Conservation (phyloP, 192 early-diverging fungal species). For the Borealophlyctis nickersoniae region DNA sequence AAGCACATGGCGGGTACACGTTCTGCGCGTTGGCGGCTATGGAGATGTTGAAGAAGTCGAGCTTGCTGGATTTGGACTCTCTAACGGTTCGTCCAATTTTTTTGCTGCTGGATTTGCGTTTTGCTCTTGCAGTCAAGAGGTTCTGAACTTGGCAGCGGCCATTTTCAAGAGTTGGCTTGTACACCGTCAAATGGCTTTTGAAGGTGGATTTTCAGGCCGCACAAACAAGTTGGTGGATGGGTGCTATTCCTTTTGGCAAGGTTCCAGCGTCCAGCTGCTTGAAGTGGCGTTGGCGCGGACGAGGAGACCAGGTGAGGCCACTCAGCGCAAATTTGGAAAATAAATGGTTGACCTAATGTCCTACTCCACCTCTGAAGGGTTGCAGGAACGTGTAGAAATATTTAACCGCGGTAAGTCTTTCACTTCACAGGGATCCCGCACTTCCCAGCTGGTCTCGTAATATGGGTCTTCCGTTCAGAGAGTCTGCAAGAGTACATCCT, state of each 20-base stretch:
- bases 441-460: not conserved
- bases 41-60: conserved; percentile 66
- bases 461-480: conserved; percentile 35
- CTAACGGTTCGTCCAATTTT: conserved; percentile 45
- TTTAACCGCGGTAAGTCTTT: not conserved
- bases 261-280: conserved; percentile 73
- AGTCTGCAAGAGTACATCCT: conserved; percentile 86
- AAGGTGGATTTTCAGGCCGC: conserved; percentile 95
- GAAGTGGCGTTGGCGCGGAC: conserved; percentile 25
- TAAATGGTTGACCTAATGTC: too few species aligned
- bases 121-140: not conserved
- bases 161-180: conserved; percentile 77
- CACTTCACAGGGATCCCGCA: not conserved
- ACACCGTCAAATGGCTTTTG: conserved; percentile 78
- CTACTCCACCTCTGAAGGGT: too few species aligned
- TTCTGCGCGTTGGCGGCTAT: conserved; percentile 89
- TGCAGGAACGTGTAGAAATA: not conserved
- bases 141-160: conserved; percentile 10
- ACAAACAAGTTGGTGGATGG: conserved; percentile 98
- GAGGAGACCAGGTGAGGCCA: not conserved
- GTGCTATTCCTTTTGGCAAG: conserved; percentile 97
- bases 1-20: conserved; percentile 95
- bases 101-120: not conserved
- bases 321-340: too few species aligned
- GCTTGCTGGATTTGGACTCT: conserved; percentile 60